Evolutionary conservation across 805 yeast genomes (phyloP).

Genomic region (Spathaspora arborariae): DNA sequence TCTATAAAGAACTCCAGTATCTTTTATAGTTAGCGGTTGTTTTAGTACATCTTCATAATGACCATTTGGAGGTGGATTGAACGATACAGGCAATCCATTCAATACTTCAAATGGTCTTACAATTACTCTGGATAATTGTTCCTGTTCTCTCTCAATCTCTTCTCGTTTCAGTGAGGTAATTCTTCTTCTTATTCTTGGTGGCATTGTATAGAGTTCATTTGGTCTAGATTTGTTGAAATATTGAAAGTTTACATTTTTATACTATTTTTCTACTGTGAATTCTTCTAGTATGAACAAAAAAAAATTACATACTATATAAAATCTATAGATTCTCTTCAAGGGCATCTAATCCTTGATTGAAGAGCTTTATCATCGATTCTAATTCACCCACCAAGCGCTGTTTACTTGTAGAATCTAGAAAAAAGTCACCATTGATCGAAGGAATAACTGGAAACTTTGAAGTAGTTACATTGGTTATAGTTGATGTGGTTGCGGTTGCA

Average conservation of each 20-base stretch:
- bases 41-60: constrained; percentile 46
- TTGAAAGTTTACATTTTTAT: neutral
- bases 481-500: neutral
- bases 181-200: constrained; percentile 42
- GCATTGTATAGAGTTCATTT: constrained; percentile 18
- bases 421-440: constrained; percentile 31
- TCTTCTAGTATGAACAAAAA: too few relatives aligned
- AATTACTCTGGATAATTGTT: constrained; percentile 29
- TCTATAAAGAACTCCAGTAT: constrained; percentile 66
- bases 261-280: neutral
- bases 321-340: constrained; percentile 26
- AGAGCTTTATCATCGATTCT: constrained; percentile 34
- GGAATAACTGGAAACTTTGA: constrained; percentile 36
- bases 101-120: constrained; percentile 63
- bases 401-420: constrained; percentile 34
- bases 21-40: constrained; percentile 66
- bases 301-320: neutral
- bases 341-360: constrained; percentile 39
- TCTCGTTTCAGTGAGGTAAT: constrained; percentile 40
- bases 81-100: constrained; percentile 65
- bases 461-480: neutral
- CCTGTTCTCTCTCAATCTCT: constrained; percentile 40
- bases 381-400: constrained; percentile 32
- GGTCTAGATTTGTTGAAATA: neutral
- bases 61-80: constrained; percentile 59